Evolutionary conservation across 257 asterid genomes (phyloP), one percentile per base, ranked within the genome.

Genomic region (Solanum corneliomulleri): DNA sequence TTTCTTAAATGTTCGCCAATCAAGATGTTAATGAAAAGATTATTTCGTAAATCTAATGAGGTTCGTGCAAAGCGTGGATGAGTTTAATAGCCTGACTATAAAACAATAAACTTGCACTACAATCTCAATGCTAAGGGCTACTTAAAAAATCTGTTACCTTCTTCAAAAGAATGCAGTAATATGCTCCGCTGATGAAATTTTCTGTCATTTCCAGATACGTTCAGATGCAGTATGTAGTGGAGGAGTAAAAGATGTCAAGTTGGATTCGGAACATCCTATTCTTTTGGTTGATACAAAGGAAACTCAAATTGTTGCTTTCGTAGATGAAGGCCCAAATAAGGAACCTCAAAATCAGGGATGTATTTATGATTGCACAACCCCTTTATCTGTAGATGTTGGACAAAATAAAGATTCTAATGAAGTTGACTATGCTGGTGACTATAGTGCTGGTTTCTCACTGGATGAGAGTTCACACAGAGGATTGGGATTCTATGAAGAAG

Each of bases 401-500:
- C 92, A 93, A 9, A 84, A 77, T 62, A 88, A 89, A 81, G 92
- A 91, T 86, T 56, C 91, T 44, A 88, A 84, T 70, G 87, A 78
- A 85, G 88, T 89, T 42, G 95, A 95, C 44, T 93, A 87, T 69
- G 75, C 90, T 81, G 92, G 92, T 89, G 98, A 94, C 71, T 94
- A 89, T 89, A 93, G 94, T 52, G 71, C 94, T 25, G 89, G 93
- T 89, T 92, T 94, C 88, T 88, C 94, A 41, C 88, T 93, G 87
- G 98, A 86, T 74, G 98, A 93, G 82, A 88, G 92, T 85, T 91
- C 96, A 3, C 96, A 91, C 42, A 90, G 93, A 84, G 99, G 99
- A 86, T 88, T 95, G 88, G 98, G 99, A 56, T 94, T 94, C 90
- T 21, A 52, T 89, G 93, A 91, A 42, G 93, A 93, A 85, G 89